Conservation (phyloP, 208 protist species). For the Trypanosoma theileri region DNA sequence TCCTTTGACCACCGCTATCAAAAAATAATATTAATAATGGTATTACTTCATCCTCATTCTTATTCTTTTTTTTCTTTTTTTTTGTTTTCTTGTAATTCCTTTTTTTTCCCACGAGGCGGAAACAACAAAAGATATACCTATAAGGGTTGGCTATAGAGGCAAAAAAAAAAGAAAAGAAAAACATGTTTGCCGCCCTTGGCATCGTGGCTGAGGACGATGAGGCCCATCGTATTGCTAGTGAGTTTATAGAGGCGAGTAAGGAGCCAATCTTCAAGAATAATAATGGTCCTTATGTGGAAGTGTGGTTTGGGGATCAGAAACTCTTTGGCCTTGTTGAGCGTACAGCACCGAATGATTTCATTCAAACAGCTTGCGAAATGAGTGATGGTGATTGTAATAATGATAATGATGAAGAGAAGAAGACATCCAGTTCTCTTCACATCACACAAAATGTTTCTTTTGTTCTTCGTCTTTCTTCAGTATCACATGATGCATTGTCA, state of each 20-base stretch:
- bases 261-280: slow-evolving; percentile 37
- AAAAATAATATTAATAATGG: too few species aligned
- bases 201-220: slow-evolving; percentile 52
- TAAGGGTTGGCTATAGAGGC: too few species aligned
- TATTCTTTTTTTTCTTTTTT: not conserved
- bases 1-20: too few species aligned
- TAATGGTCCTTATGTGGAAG: slow-evolving; percentile 44
- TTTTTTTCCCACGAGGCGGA: not conserved
- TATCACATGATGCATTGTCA: slow-evolving; percentile 6
- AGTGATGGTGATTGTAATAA: not conserved
- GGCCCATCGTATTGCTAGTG: slow-evolving; percentile 29
- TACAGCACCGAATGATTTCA: slow-evolving; percentile 14
- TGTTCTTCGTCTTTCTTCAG: slow-evolving; percentile 25
- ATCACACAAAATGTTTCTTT: slow-evolving; percentile 22
- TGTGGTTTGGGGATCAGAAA: slow-evolving; percentile 33
- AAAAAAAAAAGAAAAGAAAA: not conserved
- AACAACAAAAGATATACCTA: too few species aligned
- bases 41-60: too few species aligned
- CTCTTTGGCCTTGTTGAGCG: slow-evolving; percentile 31
- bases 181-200: slow-evolving; percentile 25
- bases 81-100: not conserved
- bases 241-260: slow-evolving; percentile 15
- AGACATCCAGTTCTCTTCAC: not conserved
- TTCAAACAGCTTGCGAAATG: slow-evolving; percentile 18
- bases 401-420: not conserved